Base-by-base conservation (phyloP, 371 early-diverging fungal species). In the Mortierella sp. region DNA sequence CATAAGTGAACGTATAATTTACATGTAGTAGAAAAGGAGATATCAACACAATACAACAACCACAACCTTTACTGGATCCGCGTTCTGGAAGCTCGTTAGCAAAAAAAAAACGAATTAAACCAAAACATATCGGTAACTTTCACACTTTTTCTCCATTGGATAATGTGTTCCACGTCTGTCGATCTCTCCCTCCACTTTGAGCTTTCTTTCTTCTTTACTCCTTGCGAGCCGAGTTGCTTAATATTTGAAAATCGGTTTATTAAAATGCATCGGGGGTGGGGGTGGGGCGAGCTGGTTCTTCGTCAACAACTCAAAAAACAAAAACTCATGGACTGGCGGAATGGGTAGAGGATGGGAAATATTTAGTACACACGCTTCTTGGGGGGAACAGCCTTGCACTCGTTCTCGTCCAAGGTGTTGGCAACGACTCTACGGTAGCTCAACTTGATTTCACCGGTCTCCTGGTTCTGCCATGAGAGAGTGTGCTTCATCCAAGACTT, bases 401-500 rank as follows among this genome's bases (percentile, higher is more conserved):
- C 99, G 70, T 88, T 90, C 90, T 95, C 97, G 84, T 99, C 99
- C 80, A 99, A 90, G 52, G 99, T 99, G 60, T 89, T 91, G 81
- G 82, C 88, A 31, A 92, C 92, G 77, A 98, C 99, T 26, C 88
- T 88, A 80, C 99, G 95, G 92, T 99, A 98, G 75, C 89, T 90
- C 70, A 99, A 91, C 83, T 89, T 93, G 68, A 97, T 95, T 65
- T 94, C 92, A 76, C 95, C 94, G 55, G 95, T 94, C 79, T 95
- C 91, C 81, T 94, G 95, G 88, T 96, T 92, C 92, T 97, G 96
- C 93, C 95, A 97, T 73, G 99, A 97, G 72, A 99, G 92, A 65
- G 98, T 98, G 92, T 99, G 99, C 95, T 98, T 99, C 98, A 98
- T 97, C 98, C 98, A 99, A 88, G 97, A 92, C 76, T 90, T 89